A percentile compares a stretch with the other conserved stretches of the same genome.
Conservation (phyloP, 805 yeast genomes). For the Nakazawaea ishiwadae region DNA sequence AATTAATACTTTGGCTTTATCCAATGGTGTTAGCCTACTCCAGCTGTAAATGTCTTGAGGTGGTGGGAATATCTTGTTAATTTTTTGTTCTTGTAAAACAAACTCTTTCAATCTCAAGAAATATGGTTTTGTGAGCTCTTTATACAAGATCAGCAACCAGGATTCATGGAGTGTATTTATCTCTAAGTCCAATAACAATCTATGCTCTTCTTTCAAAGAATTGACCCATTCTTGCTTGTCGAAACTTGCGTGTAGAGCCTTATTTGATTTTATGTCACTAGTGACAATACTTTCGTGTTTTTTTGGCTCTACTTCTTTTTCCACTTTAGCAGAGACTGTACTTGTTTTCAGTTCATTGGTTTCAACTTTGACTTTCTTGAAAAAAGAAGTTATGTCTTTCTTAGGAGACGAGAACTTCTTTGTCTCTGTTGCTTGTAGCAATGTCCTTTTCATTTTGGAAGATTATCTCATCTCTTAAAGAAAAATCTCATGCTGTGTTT, state of each 20-base stretch:
- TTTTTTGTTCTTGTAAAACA: constrained; percentile 40
- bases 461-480: neutral
- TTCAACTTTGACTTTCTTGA: constrained; percentile 9
- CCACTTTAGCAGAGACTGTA: neutral
- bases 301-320: neutral
- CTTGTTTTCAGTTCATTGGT: neutral
- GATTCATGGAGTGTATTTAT: constrained; percentile 63
- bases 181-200: constrained; percentile 57
- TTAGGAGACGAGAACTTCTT: neutral
- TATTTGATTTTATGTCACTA: neutral
- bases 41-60: constrained; percentile 77
- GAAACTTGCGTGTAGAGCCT: constrained; percentile 25
- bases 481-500: neutral
- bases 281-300: neutral
- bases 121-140: constrained; percentile 80
- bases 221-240: constrained; percentile 49
- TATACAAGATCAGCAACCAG: constrained; percentile 70
- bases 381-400: constrained; percentile 6
- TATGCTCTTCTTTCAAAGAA: constrained; percentile 42
- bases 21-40: constrained; percentile 80
- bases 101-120: constrained; percentile 70
- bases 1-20: constrained; percentile 68
- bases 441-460: constrained; percentile 6
- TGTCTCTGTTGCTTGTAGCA: neutral
- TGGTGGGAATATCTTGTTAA: constrained; percentile 72